Evolutionary conservation across 805 yeast genomes (phyloP).

Genomic region (Kregervanrija delftensis): DNA sequence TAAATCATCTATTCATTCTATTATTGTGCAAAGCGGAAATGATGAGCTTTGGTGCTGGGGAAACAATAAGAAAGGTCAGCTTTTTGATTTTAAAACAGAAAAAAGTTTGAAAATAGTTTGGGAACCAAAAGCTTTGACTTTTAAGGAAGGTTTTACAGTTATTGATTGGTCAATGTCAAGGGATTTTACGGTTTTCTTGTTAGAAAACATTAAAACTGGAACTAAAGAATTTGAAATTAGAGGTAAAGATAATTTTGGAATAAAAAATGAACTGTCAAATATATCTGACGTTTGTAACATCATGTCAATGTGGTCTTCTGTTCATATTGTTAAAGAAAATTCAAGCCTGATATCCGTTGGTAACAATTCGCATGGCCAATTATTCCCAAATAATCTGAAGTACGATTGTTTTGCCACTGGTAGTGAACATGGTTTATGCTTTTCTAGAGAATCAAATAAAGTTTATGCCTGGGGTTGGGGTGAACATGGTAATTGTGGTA

Average conservation of each 20-base stretch:
- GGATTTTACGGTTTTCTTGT: constrained; percentile 41
- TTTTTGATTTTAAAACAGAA: constrained; percentile 21
- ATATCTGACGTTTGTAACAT: constrained; percentile 13
- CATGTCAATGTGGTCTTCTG: constrained; percentile 73
- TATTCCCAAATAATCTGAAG: constrained; percentile 21
- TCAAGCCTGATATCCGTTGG: constrained; percentile 47
- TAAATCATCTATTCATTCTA: constrained; percentile 40
- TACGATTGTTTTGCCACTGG: constrained; percentile 42
- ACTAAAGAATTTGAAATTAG: constrained; percentile 9
- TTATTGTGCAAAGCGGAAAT: constrained; percentile 31
- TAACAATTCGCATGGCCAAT: constrained; percentile 72
- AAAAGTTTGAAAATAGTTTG: constrained; percentile 16
- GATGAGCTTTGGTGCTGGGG: constrained; percentile 64
- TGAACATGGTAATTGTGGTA: constrained; percentile 94
- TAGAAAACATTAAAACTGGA: constrained; percentile 13
- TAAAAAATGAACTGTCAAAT: constrained; percentile 4
- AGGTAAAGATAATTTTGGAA: constrained; percentile 31
- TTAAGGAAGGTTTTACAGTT: constrained; percentile 5
- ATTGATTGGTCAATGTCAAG: constrained; percentile 40
- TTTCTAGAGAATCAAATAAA: constrained; percentile 14
- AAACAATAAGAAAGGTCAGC: constrained; percentile 54
- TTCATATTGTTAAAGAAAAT: constrained; percentile 38
- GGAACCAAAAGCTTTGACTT: constrained; percentile 16
- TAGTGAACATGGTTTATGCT: constrained; percentile 77
- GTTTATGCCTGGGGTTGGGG: constrained; percentile 97